Conservation (phyloP, 2,329 filamentous ascomycete genomes). For the Metarhizium rileyi region DNA sequence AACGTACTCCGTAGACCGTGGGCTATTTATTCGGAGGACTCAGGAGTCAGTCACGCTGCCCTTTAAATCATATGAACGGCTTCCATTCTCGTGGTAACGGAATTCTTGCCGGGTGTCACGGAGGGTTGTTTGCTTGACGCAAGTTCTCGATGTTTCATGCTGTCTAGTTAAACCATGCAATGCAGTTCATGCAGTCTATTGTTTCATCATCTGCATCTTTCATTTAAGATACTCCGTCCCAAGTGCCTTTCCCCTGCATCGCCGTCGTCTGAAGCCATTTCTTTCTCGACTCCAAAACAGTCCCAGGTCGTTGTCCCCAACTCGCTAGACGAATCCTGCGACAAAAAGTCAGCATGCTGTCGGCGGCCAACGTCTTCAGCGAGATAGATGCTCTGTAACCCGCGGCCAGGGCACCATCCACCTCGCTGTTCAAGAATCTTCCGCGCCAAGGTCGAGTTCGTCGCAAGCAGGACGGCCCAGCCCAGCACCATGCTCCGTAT, state of each 20-base stretch:
- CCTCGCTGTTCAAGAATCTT: constrained; percentile 18
- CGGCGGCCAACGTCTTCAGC: constrained; percentile 17
- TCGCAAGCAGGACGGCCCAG: constrained; percentile 31
- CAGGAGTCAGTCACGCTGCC: too few relatives aligned
- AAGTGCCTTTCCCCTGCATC: not conserved
- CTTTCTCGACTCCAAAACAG: not conserved
- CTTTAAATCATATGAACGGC: too few relatives aligned
- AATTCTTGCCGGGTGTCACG: too few relatives aligned
- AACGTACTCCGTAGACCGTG: too few relatives aligned
- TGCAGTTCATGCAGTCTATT: not conserved
- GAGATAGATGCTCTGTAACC: constrained; percentile 43
- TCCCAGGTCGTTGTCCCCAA: constrained; percentile 9
- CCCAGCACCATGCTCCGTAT: constrained; percentile 50
- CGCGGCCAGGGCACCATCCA: constrained; percentile 36
- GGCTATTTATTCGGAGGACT: too few relatives aligned
- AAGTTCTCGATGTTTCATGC: too few relatives aligned
- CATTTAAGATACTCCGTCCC: not conserved
- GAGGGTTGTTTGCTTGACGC: too few relatives aligned
- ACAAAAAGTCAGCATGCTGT: constrained; percentile 7
- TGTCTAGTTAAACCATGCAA: too few relatives aligned
- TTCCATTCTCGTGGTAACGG: too few relatives aligned
- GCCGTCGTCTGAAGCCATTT: constrained; percentile 5
- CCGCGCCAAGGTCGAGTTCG: constrained; percentile 16
- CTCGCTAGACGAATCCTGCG: constrained; percentile 22
- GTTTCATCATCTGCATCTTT: not conserved